Percentiles rank a stretch among this genome's conserved stretches.
Conservation (phyloP, 345 rosid species). For the Eucalyptus melliodora region DNA sequence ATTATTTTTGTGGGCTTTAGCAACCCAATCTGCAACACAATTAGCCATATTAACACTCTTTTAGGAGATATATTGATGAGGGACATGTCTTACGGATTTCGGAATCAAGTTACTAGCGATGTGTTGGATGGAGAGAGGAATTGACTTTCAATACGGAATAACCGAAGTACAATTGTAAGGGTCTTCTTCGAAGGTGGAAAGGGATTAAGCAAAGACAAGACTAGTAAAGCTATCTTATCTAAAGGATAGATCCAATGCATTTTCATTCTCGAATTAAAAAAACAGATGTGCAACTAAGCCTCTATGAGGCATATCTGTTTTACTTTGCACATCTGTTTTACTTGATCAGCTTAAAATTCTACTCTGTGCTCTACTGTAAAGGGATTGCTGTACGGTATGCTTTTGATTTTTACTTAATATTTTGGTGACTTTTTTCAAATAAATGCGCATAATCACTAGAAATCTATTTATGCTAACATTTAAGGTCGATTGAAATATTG, state of each 20-base stretch:
- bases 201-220: too few relatives aligned
- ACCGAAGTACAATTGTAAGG: too few relatives aligned
- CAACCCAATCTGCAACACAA: too few relatives aligned
- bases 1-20: too few relatives aligned
- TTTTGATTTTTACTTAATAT: neutral
- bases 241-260: neutral
- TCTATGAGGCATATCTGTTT: neutral
- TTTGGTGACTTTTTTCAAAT: neutral
- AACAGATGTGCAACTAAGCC: neutral
- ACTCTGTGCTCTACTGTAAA: neutral
- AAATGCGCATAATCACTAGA: neutral
- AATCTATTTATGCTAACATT: too few relatives aligned
- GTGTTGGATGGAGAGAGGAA: too few relatives aligned
- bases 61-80: too few relatives aligned
- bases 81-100: too few relatives aligned
- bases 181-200: too few relatives aligned
- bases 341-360: neutral
- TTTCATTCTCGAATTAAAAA: neutral
- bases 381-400: neutral
- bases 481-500: neutral
- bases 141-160: too few relatives aligned
- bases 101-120: too few relatives aligned
- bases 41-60: neutral
- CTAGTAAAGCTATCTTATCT: too few relatives aligned
- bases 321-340: neutral